Base-by-base conservation (phyloP, 352 stramenopile species). In the Globisporangium takayamanum region DNA sequence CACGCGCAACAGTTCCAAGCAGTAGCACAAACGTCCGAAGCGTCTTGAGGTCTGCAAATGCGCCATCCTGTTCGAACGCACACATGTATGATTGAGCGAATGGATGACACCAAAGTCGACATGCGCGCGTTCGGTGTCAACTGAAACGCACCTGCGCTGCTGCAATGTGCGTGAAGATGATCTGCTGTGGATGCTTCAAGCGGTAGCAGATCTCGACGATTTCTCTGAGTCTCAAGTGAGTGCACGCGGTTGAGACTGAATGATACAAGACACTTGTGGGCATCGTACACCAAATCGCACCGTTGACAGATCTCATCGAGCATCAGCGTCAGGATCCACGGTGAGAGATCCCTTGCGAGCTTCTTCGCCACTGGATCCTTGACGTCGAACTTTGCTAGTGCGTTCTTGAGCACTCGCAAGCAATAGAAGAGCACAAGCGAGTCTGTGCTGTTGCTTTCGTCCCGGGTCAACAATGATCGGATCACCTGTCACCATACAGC, bases 121-220 rank as follows among this genome's bases (percentile, higher is more conserved):
- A 36, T n/a, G 15, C 22, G 14, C 22, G 5, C 15, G 15, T 14
- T 52, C 22, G 5, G 5, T 14, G 12, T n/a, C 22, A 25, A n/a
- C 22, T 36, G 30, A 36, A 30, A 52, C 26, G 12, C 22, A 25
- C 47, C 47, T 52, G 47, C 22, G 47, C 47, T 36, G 47, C 16
- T 22, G 47, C 47, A 25, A 52, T 52, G 47, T 36, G 22, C 47
- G 47, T 26, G 47, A 36, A 52, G 47, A 52, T 52, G 47, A 36
- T 16, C 15, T 25, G 15, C 47, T 36, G 26, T 3, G 47, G 15
- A 14, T 14, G 22, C 22, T 52, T 36, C 22, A 25, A 52, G 22
- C 26, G 47, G 26, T 52, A 52, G 47, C 47, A 52, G 22, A 52
- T 28, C 26, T 52, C 26, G 10, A 52, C 47, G 26, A 36, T 18